Evolutionary conservation across 2,329 filamentous ascomycete genomes (phyloP), one percentile per base, ranked within the genome.

Genomic region (Aspergillus amoenus): DNA sequence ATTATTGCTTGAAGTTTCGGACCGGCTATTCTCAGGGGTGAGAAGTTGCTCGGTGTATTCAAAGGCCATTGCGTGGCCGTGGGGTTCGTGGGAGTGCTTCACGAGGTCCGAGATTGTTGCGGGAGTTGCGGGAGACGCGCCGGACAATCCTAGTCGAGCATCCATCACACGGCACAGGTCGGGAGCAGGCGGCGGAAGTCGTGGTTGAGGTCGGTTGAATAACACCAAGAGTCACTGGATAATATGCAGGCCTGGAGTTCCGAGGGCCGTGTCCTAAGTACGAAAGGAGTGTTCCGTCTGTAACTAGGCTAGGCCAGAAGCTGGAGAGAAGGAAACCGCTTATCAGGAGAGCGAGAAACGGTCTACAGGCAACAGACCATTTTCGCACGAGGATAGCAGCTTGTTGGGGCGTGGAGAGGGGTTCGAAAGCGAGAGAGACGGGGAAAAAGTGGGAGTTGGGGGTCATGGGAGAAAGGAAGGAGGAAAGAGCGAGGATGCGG

Each of bases 1-100:
- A 63, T 71, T 71, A 61, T 72, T 73, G 63, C 73, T 77, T 5
- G 74, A 75, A 2, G 73, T 75, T 55, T 77, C 75, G n/a, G 74
- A 78, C 52, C 71, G 73, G 58, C 75, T 77, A 41, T 75, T 74
- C 54, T 76, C 74, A 52, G 75, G 75, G 3, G 75, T 77, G 17
- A 77, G 67, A n/a, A 76, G 68, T 59, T 76, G 72, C 63, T 73
- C 72, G 17, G 72, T 67, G 17, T 73, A 67, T 48, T 75, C 71
- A 39, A 73, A 65, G 47, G 61, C 67, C 63, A 69, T 72, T 53
- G 64, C 62, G 53, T 71, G 68, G 50, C 72, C 67, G 55, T 61
- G 52, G 56, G 59, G 65, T 51, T 68, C 66, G 57, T 68, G 66
- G 43, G 60, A 48, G 46, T 67, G 64, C 17, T 63, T 65, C 44